Evolutionary conservation across 805 yeast species (phyloP).

Genomic region (Metschnikowia baotianmanensis): DNA sequence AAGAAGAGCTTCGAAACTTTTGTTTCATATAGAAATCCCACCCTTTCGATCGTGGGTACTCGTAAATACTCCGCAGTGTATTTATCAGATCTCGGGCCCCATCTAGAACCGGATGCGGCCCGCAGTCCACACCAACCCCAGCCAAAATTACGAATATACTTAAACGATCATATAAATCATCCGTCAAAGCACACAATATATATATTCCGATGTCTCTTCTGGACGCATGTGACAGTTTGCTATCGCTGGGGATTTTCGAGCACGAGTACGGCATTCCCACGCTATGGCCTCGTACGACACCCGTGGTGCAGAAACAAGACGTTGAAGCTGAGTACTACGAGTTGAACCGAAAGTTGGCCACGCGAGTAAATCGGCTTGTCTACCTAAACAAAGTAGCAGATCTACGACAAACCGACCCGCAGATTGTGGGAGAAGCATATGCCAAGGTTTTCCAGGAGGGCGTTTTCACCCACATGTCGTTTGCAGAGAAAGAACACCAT

Average conservation of each 20-base stretch:
- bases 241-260: conserved; percentile 21
- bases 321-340: conserved; percentile 29
- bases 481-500: conserved; percentile 19
- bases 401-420: conserved; percentile 16
- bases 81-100: too few relatives aligned
- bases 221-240: conserved; percentile 25
- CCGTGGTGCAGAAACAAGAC: conserved; percentile 5
- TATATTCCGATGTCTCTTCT: conserved; percentile 5
- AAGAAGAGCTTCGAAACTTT: too few relatives aligned
- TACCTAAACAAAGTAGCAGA: conserved; percentile 27
- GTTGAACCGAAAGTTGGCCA: conserved; percentile 24
- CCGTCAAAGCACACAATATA: not conserved
- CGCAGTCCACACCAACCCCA: too few relatives aligned
- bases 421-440: conserved; percentile 18
- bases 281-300: conserved; percentile 14
- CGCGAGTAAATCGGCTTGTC: conserved; percentile 27
- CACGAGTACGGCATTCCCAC: conserved; percentile 37
- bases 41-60: too few relatives aligned
- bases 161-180: too few relatives aligned
- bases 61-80: too few relatives aligned
- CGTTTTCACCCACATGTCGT: conserved; percentile 10
- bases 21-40: too few relatives aligned
- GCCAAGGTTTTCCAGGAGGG: conserved; percentile 12
- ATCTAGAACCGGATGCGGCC: too few relatives aligned
- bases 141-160: too few relatives aligned